These are phyloP conservation scores for Leccinum griseonigrum DNA, from an alignment of 1,284 basidiomycete genomes.

Conservation along the genomic window DNA sequence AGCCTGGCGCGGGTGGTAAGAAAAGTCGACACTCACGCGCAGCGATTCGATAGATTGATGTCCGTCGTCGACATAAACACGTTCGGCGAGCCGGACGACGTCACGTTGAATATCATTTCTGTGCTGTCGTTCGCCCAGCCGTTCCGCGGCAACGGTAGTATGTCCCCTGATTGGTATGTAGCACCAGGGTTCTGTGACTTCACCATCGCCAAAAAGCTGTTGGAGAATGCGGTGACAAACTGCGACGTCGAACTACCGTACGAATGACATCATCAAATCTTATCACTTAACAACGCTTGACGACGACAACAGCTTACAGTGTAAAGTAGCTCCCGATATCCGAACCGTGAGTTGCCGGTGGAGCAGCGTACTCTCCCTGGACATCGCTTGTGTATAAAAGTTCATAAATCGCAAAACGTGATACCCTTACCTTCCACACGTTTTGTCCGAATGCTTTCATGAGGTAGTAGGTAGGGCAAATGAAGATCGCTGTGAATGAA, in stretches of 20 bases:
- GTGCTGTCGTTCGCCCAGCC: conserved; percentile 5
- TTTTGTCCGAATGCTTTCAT: conserved; percentile 12
- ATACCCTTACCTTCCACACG: conserved; percentile 16
- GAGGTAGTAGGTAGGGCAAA: conserved; percentile 15
- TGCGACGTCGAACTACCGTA: conserved; percentile 15
- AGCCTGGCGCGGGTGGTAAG: not conserved
- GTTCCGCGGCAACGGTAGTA: conserved; percentile 18
- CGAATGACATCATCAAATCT: not conserved
- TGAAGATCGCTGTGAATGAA: conserved; percentile 7
- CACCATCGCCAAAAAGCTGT: conserved; percentile 23
- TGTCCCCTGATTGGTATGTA: conserved; percentile 16
- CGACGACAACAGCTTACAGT: not conserved
- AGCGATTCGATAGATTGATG: conserved; percentile 16
- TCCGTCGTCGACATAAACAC: conserved; percentile 7
- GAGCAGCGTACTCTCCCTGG: conserved; percentile 12
- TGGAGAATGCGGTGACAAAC: conserved; percentile 24
- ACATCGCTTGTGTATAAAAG: not conserved
- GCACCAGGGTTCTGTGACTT: conserved; percentile 12
- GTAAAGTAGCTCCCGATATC: conserved; percentile 5
- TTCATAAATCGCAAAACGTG: not conserved
- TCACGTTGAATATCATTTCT: conserved; percentile 15
- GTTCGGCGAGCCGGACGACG: conserved; percentile 5
- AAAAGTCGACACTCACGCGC: conserved; percentile 17
- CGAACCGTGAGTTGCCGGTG: conserved; percentile 5
- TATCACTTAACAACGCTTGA: not conserved